Evolutionary conservation across 1,284 basidiomycete species (phyloP).

Genomic region (Ganoderma sinense): DNA sequence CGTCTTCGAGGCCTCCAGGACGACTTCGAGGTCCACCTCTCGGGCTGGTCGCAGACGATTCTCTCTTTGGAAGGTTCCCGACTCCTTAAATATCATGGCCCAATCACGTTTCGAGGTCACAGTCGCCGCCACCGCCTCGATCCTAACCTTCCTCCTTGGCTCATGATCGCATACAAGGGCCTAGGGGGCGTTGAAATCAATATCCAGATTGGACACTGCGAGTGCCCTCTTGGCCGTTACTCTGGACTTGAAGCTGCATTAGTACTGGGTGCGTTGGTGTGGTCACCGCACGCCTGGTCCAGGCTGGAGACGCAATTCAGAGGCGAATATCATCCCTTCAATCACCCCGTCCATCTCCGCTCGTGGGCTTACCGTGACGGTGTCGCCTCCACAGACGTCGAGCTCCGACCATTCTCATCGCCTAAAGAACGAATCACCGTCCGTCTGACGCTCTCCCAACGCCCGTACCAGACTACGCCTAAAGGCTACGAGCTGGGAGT

Average conservation of each 20-base stretch:
- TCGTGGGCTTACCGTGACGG: constrained; percentile 20
- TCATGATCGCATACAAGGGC: not conserved
- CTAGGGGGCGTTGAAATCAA: constrained; percentile 1
- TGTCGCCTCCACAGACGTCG: constrained; percentile 7
- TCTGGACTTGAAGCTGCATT: too few relatives aligned
- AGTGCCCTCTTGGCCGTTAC: constrained; percentile 10
- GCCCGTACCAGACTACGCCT: not conserved
- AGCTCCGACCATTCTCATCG: not conserved
- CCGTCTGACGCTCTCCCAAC: not conserved
- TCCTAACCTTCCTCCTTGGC: not conserved
- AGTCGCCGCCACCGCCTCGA: not conserved
- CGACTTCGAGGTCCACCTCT: constrained; percentile 18
- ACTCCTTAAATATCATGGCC: not conserved
- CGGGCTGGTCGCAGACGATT: constrained; percentile 10
- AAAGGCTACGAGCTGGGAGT: not conserved
- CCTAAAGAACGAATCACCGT: not conserved
- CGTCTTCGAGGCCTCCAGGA: not conserved
- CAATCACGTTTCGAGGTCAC: not conserved
- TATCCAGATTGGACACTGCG: constrained; percentile 18
- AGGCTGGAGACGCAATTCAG: not conserved
- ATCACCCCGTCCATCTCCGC: constrained; percentile 20
- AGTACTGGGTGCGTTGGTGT: constrained; percentile 6
- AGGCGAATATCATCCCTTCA: not conserved
- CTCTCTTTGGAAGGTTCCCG: constrained; percentile 8
- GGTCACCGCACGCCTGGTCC: not conserved